Conservation (phyloP, 306 rosid species). For the Cajanus cajan region DNA sequence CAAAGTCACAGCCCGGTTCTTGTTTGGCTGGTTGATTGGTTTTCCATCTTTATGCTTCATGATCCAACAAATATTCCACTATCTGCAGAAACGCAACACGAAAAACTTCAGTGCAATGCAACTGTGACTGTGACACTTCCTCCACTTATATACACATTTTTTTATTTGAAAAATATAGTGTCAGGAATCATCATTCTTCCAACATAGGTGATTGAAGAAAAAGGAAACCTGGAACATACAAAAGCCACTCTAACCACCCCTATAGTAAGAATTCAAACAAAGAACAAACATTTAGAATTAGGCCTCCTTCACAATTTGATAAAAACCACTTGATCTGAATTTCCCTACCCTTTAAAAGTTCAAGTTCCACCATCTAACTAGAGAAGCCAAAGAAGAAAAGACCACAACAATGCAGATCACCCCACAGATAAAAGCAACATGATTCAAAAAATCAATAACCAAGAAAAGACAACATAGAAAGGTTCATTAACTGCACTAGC, state of each 20-base stretch:
- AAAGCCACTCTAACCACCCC: constrained; percentile 3
- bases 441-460: constrained; percentile 1
- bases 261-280: background rate
- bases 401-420: constrained; percentile 21
- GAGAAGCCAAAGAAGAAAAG: background rate
- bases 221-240: background rate
- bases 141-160: background rate
- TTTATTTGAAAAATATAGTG: background rate
- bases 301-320: constrained; percentile 3
- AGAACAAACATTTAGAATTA: background rate
- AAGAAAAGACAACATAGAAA: background rate
- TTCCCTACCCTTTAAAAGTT: background rate
- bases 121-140: constrained; percentile 15
- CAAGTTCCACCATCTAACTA: background rate
- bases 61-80: constrained; percentile 34
- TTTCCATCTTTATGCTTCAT: constrained; percentile 97
- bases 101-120: background rate
- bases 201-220: background rate
- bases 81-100: constrained; percentile 45
- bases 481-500: background rate
- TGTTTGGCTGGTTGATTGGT: constrained; percentile 55
- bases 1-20: constrained; percentile 48
- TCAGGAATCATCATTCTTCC: background rate
- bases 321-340: constrained; percentile 22
- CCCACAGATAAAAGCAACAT: constrained; percentile 2